phyloP scores from a whole-genome alignment of 495 filamentous ascomycete species.

The Articulospora tetracladia region DNA sequence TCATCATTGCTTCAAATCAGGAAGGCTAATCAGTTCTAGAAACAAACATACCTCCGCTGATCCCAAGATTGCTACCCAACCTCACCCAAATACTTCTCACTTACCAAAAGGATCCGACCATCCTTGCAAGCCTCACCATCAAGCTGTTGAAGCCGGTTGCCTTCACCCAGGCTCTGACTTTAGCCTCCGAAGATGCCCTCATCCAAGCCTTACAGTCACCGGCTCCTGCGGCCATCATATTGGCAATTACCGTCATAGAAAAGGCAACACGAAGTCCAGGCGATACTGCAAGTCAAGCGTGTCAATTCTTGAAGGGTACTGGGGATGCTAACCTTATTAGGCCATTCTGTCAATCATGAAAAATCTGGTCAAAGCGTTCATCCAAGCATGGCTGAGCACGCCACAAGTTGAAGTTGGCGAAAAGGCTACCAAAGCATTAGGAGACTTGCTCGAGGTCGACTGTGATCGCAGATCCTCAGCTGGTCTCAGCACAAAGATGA shows the following conservation, averaged over 20 bases:
- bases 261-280: conserved; percentile 60
- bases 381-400: conserved; percentile 70
- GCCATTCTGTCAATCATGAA: conserved; percentile 61
- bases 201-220: conserved; percentile 54
- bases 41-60: conserved; percentile 31
- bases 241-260: conserved; percentile 65
- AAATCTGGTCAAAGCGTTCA: conserved; percentile 53
- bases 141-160: conserved; percentile 48
- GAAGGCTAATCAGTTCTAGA: conserved; percentile 12
- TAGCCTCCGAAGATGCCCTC: conserved; percentile 50
- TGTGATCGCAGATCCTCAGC: conserved; percentile 46
- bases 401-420: conserved; percentile 70
- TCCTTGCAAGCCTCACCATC: conserved; percentile 44
- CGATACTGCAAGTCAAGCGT: conserved; percentile 46
- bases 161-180: conserved; percentile 46
- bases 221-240: conserved; percentile 61
- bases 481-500: conserved; percentile 27
- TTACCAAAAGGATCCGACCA: conserved; percentile 45
- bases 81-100: conserved; percentile 44
- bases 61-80: conserved; percentile 43
- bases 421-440: conserved; percentile 61
- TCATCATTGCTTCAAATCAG: background rate
- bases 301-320: background rate
- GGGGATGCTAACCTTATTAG: background rate
- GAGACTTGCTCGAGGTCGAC: conserved; percentile 67